Evolutionary conservation across 2,329 filamentous ascomycete species (phyloP), one percentile per base, ranked within the genome.

Genomic region (Aspergillus oerlinghausenensis): DNA sequence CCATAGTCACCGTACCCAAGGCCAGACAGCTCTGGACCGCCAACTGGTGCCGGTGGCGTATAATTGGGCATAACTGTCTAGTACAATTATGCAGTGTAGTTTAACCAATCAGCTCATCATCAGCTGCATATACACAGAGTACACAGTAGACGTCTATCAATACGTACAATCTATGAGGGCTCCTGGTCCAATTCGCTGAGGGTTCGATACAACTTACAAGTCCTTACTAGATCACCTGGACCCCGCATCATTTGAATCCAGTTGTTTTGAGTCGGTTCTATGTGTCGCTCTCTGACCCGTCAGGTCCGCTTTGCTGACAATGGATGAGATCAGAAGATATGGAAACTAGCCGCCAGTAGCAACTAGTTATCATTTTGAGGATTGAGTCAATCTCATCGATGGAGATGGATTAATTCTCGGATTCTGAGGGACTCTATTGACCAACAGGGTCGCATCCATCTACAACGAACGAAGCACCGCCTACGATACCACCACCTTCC

Each of bases 401-500:
- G 2, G 14, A 38, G 32, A 38, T 38, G 2, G 14, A 7, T 7
- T 17, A 17, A 35, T 3, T 35, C 4, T 35, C 14, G 14, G 5
- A 35, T 17, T 5, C 14, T 5, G 14, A 35, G 4, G 17, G 11
- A 35, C 11, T 35, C 11, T 2, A 17, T 35, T 35, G 14, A 17
- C 32, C 11, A 14, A 17, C 4, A 35, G 5, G 6, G 6, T 56
- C 19, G 21, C 40, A 26, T 56, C 54, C 17, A 56, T 56, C 14
- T 56, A 56, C 32, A 26, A 56, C 29, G 54, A 56, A 14, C 54
- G 54, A n/a, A 52, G 54, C 42, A 8, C 2, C 25, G 25, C 40
- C 40, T 56, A 56, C 40, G 54, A 56, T 11, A 17, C 11, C 38
- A 35, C 29, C 29, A 52, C 50, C 17, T 52, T 52, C 14, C 54